Base-by-base conservation (phyloP, 2,329 filamentous ascomycete genomes). In the Gaeumannomyces tritici region DNA sequence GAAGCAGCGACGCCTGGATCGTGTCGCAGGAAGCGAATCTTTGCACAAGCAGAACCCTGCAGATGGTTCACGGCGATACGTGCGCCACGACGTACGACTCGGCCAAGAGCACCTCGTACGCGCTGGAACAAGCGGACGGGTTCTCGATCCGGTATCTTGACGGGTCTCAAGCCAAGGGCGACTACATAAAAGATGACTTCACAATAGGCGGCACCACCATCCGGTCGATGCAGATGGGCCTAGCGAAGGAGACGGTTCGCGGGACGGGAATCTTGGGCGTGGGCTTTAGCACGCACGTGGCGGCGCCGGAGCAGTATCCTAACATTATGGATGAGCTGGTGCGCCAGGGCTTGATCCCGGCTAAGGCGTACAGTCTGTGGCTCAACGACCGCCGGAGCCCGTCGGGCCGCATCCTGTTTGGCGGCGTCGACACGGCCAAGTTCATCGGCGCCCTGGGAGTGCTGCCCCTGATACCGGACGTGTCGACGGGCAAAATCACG, bases 281-380 rank as follows among this genome's bases (percentile, higher is more conserved):
- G 60, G 84, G 84, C 61, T 85, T 84, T 68, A 75, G 77, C 64
- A 71, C 76, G 31, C 83, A 79, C 65, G 80, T 81, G 63, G 76
- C 79, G 27, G 71, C 83, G 15, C 42, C 56, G 1, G 69, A 64
- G 6, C 70, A 73, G 0, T 84, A 84, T 69, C 75, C 77, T 18
- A 84, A 89, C 70, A 76, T 93, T 35, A 79, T 91, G 24, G 81
- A 86, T 71, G 79, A 84, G 66, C 79, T 95, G 71, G 79, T 84
- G 27, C 71, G 81, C 29, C 81, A 89, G 68, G 83, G 82, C 55
- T 70, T 83, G 60, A 89, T 90, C 69, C 78, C 80, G 62, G 79
- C 79, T 31, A 83, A 84, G 67, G 85, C 86, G 4, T 91, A 89
- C 74, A 90, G 87, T 65, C 74, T 92, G 29, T 91, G 87, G 77